These are phyloP conservation scores for Leccinellum rugosiceps DNA, from an alignment of 768 basidiomycete species.

Conservation along the genomic window DNA sequence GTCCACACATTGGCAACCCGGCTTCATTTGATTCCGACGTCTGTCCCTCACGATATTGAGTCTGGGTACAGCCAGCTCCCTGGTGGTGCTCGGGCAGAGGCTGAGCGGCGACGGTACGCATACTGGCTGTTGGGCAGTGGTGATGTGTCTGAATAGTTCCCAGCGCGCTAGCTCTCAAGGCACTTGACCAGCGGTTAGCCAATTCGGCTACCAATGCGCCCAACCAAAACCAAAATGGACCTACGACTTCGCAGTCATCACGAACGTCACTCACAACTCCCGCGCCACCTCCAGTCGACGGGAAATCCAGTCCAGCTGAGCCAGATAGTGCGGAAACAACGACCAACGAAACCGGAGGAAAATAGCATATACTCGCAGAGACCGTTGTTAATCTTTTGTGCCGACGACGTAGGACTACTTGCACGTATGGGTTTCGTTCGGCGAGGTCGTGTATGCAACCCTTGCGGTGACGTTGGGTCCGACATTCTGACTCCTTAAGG, in stretches of 20 bases:
- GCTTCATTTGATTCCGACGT: slow-evolving; percentile 71
- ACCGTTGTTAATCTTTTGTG: slow-evolving; percentile 6
- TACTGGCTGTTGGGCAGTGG: neutral
- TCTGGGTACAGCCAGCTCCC: slow-evolving; percentile 75
- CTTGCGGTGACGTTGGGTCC: slow-evolving; percentile 31
- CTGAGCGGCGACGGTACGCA: slow-evolving; percentile 85
- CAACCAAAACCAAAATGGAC: slow-evolving; percentile 29
- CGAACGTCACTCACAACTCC: slow-evolving; percentile 28
- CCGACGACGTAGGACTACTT: slow-evolving; percentile 1
- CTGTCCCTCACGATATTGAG: slow-evolving; percentile 59
- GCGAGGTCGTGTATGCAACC: slow-evolving; percentile 55
- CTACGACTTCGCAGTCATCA: slow-evolving; percentile 28
- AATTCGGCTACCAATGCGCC: slow-evolving; percentile 40
- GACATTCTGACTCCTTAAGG: slow-evolving; percentile 21
- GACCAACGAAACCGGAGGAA: slow-evolving; percentile 19
- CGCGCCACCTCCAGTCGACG: slow-evolving; percentile 33
- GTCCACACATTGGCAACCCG: slow-evolving; percentile 65
- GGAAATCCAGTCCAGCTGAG: slow-evolving; percentile 23
- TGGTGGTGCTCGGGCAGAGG: slow-evolving; percentile 91
- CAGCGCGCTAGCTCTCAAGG: slow-evolving; percentile 95
- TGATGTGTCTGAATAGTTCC: slow-evolving; percentile 6
- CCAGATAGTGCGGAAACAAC: slow-evolving; percentile 14
- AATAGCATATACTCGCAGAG: slow-evolving; percentile 17
- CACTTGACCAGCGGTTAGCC: slow-evolving; percentile 90
- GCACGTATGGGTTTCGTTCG: slow-evolving; percentile 55